A percentile compares a stretch with the other conserved stretches of the same genome.
These are phyloP conservation scores for Hymenoscyphus linearis DNA, from an alignment of 2,329 filamentous ascomycete species.

Conservation along the genomic window DNA sequence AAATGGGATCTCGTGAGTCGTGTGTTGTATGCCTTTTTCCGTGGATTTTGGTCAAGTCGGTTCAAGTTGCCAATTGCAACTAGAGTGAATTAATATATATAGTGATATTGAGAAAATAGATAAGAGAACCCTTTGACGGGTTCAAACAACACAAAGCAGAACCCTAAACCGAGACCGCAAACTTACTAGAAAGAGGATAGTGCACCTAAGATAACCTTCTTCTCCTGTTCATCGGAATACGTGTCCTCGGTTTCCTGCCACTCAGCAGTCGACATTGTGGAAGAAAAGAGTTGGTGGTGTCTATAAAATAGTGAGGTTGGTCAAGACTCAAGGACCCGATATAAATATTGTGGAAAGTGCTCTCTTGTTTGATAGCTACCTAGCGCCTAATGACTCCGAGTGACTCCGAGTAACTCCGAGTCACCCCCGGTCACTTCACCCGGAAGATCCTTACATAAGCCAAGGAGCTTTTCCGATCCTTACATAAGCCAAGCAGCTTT, in stretches of 20 bases:
- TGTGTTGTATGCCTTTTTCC: too few species aligned
- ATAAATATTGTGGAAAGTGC: not conserved
- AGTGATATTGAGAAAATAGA: too few species aligned
- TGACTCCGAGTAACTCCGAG: too few species aligned
- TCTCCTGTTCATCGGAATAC: conserved; percentile 66
- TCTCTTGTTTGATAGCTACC: too few species aligned
- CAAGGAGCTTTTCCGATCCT: too few species aligned
- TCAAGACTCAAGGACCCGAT: not conserved
- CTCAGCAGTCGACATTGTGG: conserved; percentile 13
- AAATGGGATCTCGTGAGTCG: not conserved
- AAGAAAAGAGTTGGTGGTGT: not conserved
- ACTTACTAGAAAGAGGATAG: conserved; percentile 86
- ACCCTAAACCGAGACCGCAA: not conserved
- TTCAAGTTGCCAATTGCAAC: not conserved
- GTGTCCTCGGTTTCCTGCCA: conserved; percentile 46
- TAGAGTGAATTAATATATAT: not conserved
- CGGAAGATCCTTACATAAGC: too few species aligned
- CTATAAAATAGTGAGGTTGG: not conserved
- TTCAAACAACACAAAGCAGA: not conserved
- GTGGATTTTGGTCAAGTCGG: not conserved
- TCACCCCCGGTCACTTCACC: too few species aligned
- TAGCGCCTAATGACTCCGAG: too few species aligned
- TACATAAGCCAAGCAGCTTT: too few species aligned
- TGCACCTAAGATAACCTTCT: conserved; percentile 71
- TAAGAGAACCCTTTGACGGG: too few species aligned